These are phyloP conservation scores for Kwoniella mangroviensis DNA, from an alignment of 768 basidiomycete species.

Conservation along the genomic window DNA sequence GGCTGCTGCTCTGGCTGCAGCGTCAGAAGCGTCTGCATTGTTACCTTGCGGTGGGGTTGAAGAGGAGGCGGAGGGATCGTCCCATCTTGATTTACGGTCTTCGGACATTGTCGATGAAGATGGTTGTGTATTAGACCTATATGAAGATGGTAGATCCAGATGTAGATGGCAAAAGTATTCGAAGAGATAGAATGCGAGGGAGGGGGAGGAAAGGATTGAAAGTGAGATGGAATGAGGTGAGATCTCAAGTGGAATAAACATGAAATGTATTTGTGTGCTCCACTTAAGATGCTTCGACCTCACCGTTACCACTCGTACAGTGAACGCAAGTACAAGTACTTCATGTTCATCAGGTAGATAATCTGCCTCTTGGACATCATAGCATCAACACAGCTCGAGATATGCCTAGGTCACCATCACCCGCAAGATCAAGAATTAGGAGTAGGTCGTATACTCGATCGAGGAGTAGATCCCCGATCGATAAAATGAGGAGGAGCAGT, in stretches of 20 bases:
- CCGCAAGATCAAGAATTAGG: constrained; percentile 3
- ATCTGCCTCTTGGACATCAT: background rate
- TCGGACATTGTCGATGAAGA: background rate
- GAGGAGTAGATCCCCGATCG: constrained; percentile 23
- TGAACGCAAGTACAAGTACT: too few relatives aligned
- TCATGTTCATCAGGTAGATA: too few relatives aligned
- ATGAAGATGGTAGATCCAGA: background rate
- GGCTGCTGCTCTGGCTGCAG: constrained; percentile 73
- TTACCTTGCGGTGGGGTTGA: constrained; percentile 60
- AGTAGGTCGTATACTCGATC: constrained; percentile 10
- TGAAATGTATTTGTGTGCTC: background rate
- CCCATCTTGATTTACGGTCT: constrained; percentile 75
- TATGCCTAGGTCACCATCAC: constrained; percentile 12
- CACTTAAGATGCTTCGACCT: background rate
- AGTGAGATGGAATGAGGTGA: background rate
- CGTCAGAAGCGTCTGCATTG: constrained; percentile 39
- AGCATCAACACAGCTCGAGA: background rate
- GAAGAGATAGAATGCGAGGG: background rate
- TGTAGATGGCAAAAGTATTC: background rate
- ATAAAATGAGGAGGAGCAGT: constrained; percentile 4
- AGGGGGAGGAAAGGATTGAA: background rate
- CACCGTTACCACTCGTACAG: too few relatives aligned
- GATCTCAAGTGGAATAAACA: background rate
- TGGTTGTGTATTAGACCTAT: background rate
- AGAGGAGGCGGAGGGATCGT: constrained; percentile 61